These are phyloP conservation scores for Umbilicus rupestris DNA, from an alignment of 164 flowering plant species.

Conservation along the genomic window DNA sequence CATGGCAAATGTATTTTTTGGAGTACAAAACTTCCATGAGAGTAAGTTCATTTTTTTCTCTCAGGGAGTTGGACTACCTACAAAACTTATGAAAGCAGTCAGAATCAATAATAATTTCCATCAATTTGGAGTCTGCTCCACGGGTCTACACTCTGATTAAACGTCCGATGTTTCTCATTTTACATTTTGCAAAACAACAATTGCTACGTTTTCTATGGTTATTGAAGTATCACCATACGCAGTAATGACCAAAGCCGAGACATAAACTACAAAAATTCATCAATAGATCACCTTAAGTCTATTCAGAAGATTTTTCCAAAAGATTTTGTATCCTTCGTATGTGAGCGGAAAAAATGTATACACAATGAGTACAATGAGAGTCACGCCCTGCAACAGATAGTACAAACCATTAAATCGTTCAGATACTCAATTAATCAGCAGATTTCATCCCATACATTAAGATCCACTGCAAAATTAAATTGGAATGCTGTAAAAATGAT, in stretches of 20 bases:
- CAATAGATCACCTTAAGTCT: slow-evolving; percentile 42
- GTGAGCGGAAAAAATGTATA: slow-evolving; percentile 64
- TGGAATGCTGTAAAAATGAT: not conserved
- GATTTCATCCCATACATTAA: not conserved
- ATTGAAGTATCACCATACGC: too few species aligned
- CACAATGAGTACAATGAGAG: slow-evolving; percentile 47
- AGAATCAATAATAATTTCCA: too few species aligned
- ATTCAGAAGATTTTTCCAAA: slow-evolving; percentile 52
- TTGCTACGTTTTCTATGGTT: too few species aligned
- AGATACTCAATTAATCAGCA: not conserved
- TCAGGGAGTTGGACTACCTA: not conserved
- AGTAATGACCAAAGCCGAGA: too few species aligned
- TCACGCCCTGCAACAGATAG: slow-evolving; percentile 43
- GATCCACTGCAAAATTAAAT: not conserved
- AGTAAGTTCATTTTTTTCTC: not conserved
- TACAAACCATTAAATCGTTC: not conserved
- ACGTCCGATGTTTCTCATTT: too few species aligned
- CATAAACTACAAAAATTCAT: too few species aligned
- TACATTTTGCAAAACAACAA: too few species aligned
- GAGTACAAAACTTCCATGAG: too few species aligned
- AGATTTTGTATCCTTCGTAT: slow-evolving; percentile 66
- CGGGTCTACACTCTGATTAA: too few species aligned
- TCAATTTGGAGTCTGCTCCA: too few species aligned
- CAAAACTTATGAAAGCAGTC: not conserved
- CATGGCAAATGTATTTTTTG: not conserved